Percentiles rank a stretch among this genome's conserved stretches.
Conservation (phyloP, 106 monocot genomes). For the Dendrobium officinale region DNA sequence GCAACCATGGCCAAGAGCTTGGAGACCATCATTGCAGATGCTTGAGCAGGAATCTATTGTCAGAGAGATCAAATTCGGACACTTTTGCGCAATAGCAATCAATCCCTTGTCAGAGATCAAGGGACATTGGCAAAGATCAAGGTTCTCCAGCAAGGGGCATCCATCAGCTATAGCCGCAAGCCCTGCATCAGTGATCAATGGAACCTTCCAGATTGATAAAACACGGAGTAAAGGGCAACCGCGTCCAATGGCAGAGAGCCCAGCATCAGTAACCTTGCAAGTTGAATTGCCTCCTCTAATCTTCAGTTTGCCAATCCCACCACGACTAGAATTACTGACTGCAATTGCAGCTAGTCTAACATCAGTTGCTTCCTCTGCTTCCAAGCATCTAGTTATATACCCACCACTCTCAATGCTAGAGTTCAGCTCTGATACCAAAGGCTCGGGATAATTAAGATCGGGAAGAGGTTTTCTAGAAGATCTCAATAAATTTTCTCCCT, state of each 20-base stretch:
- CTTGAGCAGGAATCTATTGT: conserved; percentile 44
- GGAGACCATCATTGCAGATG: conserved; percentile 54
- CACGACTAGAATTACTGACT: conserved; percentile 25
- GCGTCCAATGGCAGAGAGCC: conserved; percentile 44
- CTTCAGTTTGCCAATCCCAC: conserved; percentile 46
- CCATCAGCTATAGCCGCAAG: conserved; percentile 47
- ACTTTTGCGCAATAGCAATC: conserved; percentile 59
- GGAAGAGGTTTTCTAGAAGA: conserved; percentile 16
- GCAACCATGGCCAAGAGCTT: conserved; percentile 58
- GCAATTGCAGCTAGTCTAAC: conserved; percentile 51
- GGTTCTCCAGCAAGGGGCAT: conserved; percentile 65
- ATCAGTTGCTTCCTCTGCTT: conserved; percentile 66
- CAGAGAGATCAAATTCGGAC: conserved; percentile 50
- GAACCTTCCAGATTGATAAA: conserved; percentile 49
- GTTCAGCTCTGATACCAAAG: conserved; percentile 6
- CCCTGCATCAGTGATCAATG: conserved; percentile 50
- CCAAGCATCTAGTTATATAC: conserved; percentile 29
- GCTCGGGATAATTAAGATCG: conserved; percentile 30
- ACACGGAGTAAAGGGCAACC: conserved; percentile 50
- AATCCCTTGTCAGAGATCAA: conserved; percentile 63
- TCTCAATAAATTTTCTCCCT: neutral
- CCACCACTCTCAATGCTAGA: conserved; percentile 11
- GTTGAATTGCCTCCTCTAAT: conserved; percentile 38
- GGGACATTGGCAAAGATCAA: conserved; percentile 57
- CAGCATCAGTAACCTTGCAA: conserved; percentile 52